A percentile compares a stretch with the other conserved stretches of the same genome.
Evolutionary conservation across 2,329 filamentous ascomycete genomes (phyloP).

Genomic region (Calonectria fujianensis): DNA sequence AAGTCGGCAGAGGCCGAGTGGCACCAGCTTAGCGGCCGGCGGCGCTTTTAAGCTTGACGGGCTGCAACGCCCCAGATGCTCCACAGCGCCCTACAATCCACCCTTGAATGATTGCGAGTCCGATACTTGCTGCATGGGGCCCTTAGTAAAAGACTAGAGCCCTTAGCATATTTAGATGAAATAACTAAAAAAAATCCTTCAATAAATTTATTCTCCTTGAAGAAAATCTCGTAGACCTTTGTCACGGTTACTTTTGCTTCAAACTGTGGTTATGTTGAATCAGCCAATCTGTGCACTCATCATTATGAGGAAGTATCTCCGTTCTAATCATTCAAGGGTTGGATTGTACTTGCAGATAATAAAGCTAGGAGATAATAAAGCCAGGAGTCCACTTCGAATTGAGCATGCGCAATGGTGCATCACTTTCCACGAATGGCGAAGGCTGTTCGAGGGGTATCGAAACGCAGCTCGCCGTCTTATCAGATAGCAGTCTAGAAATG

Average conservation of each 20-base stretch:
- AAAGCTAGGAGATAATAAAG: not conserved
- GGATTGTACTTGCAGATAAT: not conserved
- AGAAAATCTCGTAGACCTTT: too few relatives aligned
- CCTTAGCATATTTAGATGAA: too few relatives aligned
- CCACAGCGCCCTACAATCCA: not conserved
- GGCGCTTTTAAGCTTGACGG: conserved; percentile 14
- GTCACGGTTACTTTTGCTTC: too few relatives aligned
- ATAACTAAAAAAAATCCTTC: too few relatives aligned
- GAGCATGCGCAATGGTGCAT: not conserved
- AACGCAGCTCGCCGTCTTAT: not conserved
- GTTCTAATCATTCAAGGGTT: too few relatives aligned
- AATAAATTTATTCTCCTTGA: too few relatives aligned
- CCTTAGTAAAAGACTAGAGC: too few relatives aligned
- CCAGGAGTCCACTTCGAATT: not conserved
- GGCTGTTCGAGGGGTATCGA: not conserved
- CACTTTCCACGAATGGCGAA: not conserved
- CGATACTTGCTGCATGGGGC: too few relatives aligned
- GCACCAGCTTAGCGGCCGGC: not conserved
- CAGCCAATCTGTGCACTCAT: too few relatives aligned
- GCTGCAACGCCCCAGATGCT: not conserved
- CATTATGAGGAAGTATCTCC: too few relatives aligned
- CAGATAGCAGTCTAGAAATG: not conserved
- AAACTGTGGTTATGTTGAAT: too few relatives aligned
- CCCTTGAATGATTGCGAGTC: too few relatives aligned
- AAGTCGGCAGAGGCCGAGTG: not conserved